Percentiles rank a stretch among this genome's conserved stretches.
Conservation (phyloP, 1,284 basidiomycete species). For the Ustilago esculenta region DNA sequence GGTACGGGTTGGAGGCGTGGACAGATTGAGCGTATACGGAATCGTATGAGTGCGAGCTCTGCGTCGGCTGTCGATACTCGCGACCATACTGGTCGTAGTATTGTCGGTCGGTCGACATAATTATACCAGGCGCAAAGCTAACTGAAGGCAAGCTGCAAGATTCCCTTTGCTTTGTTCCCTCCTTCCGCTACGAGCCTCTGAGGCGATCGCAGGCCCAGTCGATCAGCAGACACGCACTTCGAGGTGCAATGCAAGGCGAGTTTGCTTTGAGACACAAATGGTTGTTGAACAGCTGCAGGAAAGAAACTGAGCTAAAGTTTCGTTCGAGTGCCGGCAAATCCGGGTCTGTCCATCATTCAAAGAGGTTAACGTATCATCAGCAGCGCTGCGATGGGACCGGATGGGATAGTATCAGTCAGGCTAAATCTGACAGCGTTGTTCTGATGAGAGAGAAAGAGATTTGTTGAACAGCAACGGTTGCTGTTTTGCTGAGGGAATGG, state of each 20-base stretch:
- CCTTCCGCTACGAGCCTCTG: background rate
- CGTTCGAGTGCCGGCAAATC: too few relatives aligned
- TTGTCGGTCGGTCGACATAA: conserved; percentile 29
- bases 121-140: background rate
- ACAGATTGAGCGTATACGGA: background rate
- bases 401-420: background rate
- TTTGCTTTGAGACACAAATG: too few relatives aligned
- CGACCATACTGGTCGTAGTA: conserved; percentile 22
- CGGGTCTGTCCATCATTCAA: too few relatives aligned
- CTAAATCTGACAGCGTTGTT: too few relatives aligned
- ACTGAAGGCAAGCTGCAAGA: background rate
- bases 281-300: too few relatives aligned
- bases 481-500: too few relatives aligned
- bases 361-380: too few relatives aligned
- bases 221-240: background rate
- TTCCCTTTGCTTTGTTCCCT: background rate
- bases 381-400: too few relatives aligned
- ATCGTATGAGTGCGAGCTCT: conserved; percentile 7
- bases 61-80: conserved; percentile 8
- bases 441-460: too few relatives aligned
- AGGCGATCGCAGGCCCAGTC: background rate
- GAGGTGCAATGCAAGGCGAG: too few relatives aligned
- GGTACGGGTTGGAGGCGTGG: conserved; percentile 17
- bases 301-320: background rate
- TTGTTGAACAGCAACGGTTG: too few relatives aligned